A percentile compares a stretch with the other conserved stretches of the same genome.
These are phyloP conservation scores for Fistulinella prunicolor DNA, from an alignment of 768 basidiomycete genomes.

Conservation along the genomic window DNA sequence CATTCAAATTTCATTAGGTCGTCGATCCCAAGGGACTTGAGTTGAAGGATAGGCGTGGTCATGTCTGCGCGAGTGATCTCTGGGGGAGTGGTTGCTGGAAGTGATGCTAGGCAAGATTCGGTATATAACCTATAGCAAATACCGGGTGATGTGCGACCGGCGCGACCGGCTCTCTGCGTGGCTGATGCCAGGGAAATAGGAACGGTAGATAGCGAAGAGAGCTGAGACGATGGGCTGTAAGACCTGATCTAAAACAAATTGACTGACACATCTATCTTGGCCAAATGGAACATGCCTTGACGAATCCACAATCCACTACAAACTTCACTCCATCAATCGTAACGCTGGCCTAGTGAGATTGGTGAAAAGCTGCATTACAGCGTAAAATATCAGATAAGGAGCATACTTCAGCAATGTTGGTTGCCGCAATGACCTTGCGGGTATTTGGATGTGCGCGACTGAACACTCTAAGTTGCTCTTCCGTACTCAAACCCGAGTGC, in stretches of 20 bases:
- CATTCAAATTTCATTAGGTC: slow-evolving; percentile 97
- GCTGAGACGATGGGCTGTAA: slow-evolving; percentile 81
- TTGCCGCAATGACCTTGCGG: slow-evolving; percentile 88
- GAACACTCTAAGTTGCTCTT: slow-evolving; percentile 88
- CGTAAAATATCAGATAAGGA: neutral
- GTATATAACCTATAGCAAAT: slow-evolving; percentile 93
- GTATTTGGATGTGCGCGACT: slow-evolving; percentile 68
- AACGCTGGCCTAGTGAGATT: slow-evolving; percentile 70
- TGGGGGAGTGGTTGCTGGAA: slow-evolving; percentile 73
- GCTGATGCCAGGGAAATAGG: slow-evolving; percentile 88
- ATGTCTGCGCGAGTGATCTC: slow-evolving; percentile 92
- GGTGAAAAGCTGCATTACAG: neutral
- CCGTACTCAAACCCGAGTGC: slow-evolving; percentile 84
- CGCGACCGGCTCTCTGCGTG: slow-evolving; percentile 89
- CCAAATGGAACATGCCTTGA: slow-evolving; percentile 61
- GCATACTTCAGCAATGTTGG: slow-evolving; percentile 90
- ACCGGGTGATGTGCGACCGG: slow-evolving; percentile 90
- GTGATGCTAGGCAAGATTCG: slow-evolving; percentile 50
- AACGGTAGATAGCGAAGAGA: slow-evolving; percentile 80
- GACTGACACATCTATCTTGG: neutral
- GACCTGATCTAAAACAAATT: slow-evolving; percentile 65
- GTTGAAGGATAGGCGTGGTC: slow-evolving; percentile 86
- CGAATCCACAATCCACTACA: slow-evolving; percentile 92
- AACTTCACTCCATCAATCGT: slow-evolving; percentile 96
- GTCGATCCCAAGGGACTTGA: slow-evolving; percentile 93